phyloP scores from a whole-genome alignment of 1,284 basidiomycete genomes.

The Apiotrichum akiyoshidainum region DNA sequence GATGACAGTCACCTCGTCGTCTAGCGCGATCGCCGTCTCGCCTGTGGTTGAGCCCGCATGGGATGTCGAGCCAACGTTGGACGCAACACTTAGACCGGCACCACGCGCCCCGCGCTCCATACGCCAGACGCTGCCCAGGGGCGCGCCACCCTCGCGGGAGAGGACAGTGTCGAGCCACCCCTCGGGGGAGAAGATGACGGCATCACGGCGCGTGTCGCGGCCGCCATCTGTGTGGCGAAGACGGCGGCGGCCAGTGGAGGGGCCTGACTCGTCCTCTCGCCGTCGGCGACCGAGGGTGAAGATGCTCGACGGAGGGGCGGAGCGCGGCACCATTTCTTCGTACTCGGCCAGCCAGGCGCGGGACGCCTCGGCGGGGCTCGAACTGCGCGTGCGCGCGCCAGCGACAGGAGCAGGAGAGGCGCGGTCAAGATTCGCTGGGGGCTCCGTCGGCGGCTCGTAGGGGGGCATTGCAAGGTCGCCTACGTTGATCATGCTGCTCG shows the following conservation, averaged over 20 bases:
- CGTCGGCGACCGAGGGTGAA: conserved; percentile 6
- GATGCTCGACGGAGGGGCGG: neutral
- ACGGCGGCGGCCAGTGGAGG: conserved; percentile 5
- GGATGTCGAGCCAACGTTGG: no score
- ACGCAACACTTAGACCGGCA: no score
- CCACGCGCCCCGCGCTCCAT: no score
- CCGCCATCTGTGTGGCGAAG: conserved; percentile 1
- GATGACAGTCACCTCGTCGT: neutral
- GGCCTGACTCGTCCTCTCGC: conserved; percentile 5
- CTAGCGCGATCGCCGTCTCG: neutral
- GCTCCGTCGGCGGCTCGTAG: neutral
- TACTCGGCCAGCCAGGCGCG: conserved; percentile 16
- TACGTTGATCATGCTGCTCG: no score
- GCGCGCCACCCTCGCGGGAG: neutral
- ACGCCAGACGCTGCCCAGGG: no score
- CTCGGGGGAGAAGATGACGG: conserved; percentile 15
- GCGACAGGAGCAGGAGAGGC: neutral
- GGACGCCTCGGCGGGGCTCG: conserved; percentile 2
- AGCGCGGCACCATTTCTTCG: neutral
- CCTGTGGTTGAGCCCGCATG: no score
- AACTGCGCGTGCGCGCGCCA: neutral
- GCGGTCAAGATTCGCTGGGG: conserved; percentile 1
- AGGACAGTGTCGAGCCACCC: conserved; percentile 4
- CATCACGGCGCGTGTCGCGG: conserved; percentile 20
- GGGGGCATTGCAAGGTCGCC: neutral